phyloP scores from a whole-genome alignment of 2,329 filamentous ascomycete genomes.

The Scedosporium minutisporum region DNA sequence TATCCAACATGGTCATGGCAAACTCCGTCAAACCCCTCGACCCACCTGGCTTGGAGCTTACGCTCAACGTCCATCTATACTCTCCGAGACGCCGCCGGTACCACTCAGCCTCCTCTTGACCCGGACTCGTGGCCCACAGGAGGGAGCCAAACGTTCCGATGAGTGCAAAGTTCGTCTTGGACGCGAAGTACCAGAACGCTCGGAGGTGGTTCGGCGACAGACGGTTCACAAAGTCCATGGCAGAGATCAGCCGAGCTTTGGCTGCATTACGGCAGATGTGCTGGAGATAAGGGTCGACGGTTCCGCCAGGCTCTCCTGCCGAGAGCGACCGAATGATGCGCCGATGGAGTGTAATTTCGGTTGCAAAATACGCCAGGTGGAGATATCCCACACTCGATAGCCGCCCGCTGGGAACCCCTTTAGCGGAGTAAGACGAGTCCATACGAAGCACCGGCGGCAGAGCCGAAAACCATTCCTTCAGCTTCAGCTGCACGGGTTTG shows the following conservation, averaged over 20 bases:
- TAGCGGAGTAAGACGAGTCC: conserved; percentile 43
- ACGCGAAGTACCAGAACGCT: conserved; percentile 89
- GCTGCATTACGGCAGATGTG: conserved; percentile 91
- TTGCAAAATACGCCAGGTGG: conserved; percentile 86
- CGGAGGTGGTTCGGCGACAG: conserved; percentile 76
- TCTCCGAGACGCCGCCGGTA: conserved; percentile 78
- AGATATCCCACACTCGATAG: conserved; percentile 64
- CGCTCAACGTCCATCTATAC: conserved; percentile 88
- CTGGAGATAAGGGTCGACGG: conserved; percentile 68
- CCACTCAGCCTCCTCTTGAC: conserved; percentile 83
- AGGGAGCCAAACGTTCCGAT: conserved; percentile 91
- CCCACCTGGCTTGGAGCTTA: conserved; percentile 65
- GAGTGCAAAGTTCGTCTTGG: conserved; percentile 83
- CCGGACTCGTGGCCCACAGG: conserved; percentile 80
- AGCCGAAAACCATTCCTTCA: conserved; percentile 72
- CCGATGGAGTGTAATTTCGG: conserved; percentile 86
- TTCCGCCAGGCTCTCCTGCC: conserved; percentile 20
- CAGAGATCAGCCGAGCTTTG: conserved; percentile 86
- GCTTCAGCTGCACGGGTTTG: conserved; percentile 72
- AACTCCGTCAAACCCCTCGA: conserved; percentile 52
- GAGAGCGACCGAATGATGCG: conserved; percentile 76
- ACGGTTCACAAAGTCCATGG: conserved; percentile 95
- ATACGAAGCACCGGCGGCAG: conserved; percentile 57
- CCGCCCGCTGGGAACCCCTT: conserved; percentile 27
- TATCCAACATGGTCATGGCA: conserved; percentile 70